Evolutionary conservation across 139 green algal genomes (phyloP).

Genomic region (Picochlorum sp.): DNA sequence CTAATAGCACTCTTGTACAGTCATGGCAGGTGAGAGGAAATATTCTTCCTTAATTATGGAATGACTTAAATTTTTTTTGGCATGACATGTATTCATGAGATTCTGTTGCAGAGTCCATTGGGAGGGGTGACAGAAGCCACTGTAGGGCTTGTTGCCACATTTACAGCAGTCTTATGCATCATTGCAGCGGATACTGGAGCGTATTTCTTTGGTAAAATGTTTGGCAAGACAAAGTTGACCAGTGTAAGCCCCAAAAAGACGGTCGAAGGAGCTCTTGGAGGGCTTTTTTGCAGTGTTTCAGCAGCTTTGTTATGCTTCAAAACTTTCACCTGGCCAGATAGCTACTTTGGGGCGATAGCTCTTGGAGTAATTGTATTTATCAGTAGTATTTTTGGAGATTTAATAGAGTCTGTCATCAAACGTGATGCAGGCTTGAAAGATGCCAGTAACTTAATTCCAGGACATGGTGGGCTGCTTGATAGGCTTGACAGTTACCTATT

Average conservation of each 20-base stretch:
- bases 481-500: slow-evolving; percentile 96
- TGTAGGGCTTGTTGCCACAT: slow-evolving; percentile 69
- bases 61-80: neutral
- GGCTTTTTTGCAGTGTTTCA: slow-evolving; percentile 44
- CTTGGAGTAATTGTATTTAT: slow-evolving; percentile 59
- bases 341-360: slow-evolving; percentile 3
- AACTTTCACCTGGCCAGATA: slow-evolving; percentile 29
- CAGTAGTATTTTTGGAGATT: slow-evolving; percentile 85
- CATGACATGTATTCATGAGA: neutral
- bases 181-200: slow-evolving; percentile 81
- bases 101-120: slow-evolving; percentile 18
- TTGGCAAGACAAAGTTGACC: slow-evolving; percentile 70
- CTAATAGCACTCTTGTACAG: slow-evolving; percentile 19
- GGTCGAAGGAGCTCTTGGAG: slow-evolving; percentile 76
- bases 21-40: slow-evolving; percentile 23
- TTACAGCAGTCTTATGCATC: slow-evolving; percentile 63
- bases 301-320: slow-evolving; percentile 35
- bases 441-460: slow-evolving; percentile 86
- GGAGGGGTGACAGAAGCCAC: slow-evolving; percentile 44
- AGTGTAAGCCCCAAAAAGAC: slow-evolving; percentile 90
- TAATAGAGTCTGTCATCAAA: slow-evolving; percentile 98
- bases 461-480: slow-evolving; percentile 92
- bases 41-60: too few relatives aligned
- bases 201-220: slow-evolving; percentile 68
- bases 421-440: slow-evolving; percentile 94